A percentile compares a stretch with the other conserved stretches of the same genome.
phyloP scores from a whole-genome alignment of 257 asterid genomes.

The Voacanga thouarsii region DNA sequence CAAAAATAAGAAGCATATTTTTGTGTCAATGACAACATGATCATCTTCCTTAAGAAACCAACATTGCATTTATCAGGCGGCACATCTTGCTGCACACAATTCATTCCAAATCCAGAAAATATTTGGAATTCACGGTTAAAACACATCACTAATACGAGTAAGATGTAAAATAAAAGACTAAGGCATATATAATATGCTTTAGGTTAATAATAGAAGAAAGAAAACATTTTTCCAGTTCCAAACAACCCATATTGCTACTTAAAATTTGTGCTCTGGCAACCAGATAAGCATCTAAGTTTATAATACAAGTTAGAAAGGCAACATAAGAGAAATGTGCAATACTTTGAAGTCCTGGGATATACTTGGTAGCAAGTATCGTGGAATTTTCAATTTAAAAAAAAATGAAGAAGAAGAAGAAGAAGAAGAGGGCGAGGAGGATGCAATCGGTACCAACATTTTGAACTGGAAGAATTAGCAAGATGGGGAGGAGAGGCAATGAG shows the following conservation, averaged over 20 bases:
- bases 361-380: neutral
- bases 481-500: neutral
- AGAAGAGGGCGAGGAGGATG: neutral
- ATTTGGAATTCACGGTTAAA: conserved; percentile 33
- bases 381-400: too few species aligned
- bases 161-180: neutral
- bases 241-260: neutral
- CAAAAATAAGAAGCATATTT: neutral
- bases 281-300: neutral
- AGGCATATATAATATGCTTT: neutral
- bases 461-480: neutral
- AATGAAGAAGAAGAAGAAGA: too few species aligned
- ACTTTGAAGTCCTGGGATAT: neutral
- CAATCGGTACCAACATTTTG: neutral
- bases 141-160: neutral
- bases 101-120: conserved; percentile 26
- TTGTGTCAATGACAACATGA: neutral
- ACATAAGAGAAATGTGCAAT: neutral
- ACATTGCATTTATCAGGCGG: conserved; percentile 39
- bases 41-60: conserved; percentile 15
- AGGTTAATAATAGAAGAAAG: neutral
- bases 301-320: neutral
- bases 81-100: conserved; percentile 13
- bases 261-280: neutral
- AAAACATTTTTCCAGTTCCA: neutral